Evolutionary conservation across 2,329 filamentous ascomycete species (phyloP).

Genomic region (Rhexocercosporidium sp.): DNA sequence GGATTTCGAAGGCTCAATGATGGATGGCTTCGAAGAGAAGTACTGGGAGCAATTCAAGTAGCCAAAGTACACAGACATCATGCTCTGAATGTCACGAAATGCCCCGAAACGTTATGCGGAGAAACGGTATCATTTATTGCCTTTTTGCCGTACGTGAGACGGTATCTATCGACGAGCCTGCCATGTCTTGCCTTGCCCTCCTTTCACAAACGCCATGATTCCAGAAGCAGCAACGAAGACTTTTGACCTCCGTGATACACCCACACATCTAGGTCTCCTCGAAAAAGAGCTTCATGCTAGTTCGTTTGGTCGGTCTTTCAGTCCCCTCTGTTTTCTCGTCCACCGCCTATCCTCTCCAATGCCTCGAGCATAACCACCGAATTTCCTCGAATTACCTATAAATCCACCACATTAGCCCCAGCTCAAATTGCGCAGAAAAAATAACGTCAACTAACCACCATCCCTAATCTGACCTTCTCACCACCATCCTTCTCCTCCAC

Average conservation of each 20-base stretch:
- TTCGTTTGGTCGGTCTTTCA: constrained; percentile 1
- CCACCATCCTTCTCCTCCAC: constrained; percentile 92
- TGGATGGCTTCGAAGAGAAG: constrained; percentile 56
- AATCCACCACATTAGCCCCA: constrained; percentile 23
- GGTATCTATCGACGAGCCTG: constrained; percentile 35
- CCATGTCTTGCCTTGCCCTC: constrained; percentile 8
- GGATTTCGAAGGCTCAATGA: constrained; percentile 51
- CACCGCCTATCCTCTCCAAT: constrained; percentile 69
- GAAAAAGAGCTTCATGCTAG: neutral
- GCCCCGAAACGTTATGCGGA: neutral
- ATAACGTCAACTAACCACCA: constrained; percentile 72
- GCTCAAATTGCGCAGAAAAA: neutral
- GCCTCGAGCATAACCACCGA: constrained; percentile 98
- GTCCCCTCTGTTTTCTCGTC: constrained; percentile 49
- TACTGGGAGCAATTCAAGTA: constrained; percentile 42
- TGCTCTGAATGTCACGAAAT: neutral
- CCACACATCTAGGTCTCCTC: neutral
- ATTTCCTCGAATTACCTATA: constrained; percentile 95
- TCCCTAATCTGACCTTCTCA: constrained; percentile 88
- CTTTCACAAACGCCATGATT: constrained; percentile 34
- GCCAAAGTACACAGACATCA: neutral
- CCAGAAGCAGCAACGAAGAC: constrained; percentile 22
- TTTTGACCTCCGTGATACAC: constrained; percentile 16
- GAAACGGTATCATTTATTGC: constrained; percentile 25
- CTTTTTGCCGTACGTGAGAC: constrained; percentile 31